Evolutionary conservation across 306 rosid species (phyloP).

Genomic region (Fragaria ananassa): DNA sequence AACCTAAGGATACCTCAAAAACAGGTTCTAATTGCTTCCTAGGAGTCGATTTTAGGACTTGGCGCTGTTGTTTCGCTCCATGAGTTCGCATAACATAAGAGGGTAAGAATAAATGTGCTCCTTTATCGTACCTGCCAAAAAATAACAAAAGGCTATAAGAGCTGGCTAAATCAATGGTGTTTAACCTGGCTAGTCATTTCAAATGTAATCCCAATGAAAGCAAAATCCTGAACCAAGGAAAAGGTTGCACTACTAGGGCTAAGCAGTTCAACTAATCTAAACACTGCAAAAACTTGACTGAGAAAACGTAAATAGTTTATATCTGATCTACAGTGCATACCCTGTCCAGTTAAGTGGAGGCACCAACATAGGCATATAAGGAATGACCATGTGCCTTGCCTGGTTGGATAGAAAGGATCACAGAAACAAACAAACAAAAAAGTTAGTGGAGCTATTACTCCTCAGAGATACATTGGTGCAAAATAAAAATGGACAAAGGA

Average conservation of each 20-base stretch:
- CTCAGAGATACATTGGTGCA: not conserved
- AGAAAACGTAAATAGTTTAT: not conserved
- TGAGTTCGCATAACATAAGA: constrained; percentile 89
- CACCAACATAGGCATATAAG: constrained; percentile 97
- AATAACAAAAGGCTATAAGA: constrained; percentile 17
- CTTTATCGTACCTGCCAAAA: constrained; percentile 72
- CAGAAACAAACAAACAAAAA: not conserved
- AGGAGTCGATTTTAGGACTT: constrained; percentile 69
- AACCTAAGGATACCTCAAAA: constrained; percentile 57
- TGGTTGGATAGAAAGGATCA: constrained; percentile 35
- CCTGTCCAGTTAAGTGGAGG: constrained; percentile 86
- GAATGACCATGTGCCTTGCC: constrained; percentile 98
- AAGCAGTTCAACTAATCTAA: not conserved
- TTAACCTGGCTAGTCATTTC: not conserved
- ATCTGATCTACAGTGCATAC: constrained; percentile 38
- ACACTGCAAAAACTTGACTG: not conserved
- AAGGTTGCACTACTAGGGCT: not conserved
- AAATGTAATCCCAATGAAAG: not conserved
- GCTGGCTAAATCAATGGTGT: constrained; percentile 6
- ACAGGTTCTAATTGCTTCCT: constrained; percentile 58
- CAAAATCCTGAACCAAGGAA: not conserved
- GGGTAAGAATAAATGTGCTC: constrained; percentile 88
- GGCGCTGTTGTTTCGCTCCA: constrained; percentile 94
- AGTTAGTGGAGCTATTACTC: constrained; percentile 17
- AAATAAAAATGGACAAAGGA: not conserved